Conservation (phyloP, 305 asterid species). For the Fraxinus baroniana region DNA sequence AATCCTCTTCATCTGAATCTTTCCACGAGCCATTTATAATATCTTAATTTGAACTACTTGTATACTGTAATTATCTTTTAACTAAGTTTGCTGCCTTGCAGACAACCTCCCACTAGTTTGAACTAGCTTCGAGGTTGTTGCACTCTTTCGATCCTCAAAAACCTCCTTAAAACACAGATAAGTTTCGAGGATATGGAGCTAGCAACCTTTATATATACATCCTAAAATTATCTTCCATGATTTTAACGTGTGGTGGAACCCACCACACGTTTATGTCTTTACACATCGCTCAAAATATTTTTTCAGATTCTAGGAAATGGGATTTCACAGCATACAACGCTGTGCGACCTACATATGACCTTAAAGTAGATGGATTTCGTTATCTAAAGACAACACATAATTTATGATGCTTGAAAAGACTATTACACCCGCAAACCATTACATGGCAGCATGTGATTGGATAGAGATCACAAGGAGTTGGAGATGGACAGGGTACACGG, state of each 20-base stretch:
- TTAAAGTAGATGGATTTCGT: constrained; percentile 18
- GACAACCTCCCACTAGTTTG: constrained; percentile 99
- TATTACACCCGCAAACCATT: constrained; percentile 12
- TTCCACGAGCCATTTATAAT: constrained; percentile 76
- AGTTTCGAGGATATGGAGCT: background rate
- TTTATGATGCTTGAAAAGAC: constrained; percentile 30
- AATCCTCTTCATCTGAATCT: constrained; percentile 89
- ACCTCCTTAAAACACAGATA: constrained; percentile 7
- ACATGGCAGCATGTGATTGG: constrained; percentile 21
- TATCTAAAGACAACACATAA: constrained; percentile 40
- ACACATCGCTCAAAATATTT: background rate
- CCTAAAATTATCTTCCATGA: constrained; percentile 4
- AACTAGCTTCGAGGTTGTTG: constrained; percentile 93
- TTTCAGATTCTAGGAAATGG: constrained; percentile 8
- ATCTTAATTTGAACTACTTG: background rate
- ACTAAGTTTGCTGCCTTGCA: constrained; percentile 31
- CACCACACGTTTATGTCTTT: background rate
- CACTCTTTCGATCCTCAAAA: constrained; percentile 12
- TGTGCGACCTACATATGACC: background rate
- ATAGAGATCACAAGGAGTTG: background rate
- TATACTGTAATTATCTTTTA: background rate
- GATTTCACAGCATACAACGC: background rate
- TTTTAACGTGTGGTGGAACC: too few relatives aligned
- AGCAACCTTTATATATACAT: constrained; percentile 27
- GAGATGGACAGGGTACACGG: constrained; percentile 7